Evolutionary conservation across 2,329 filamentous ascomycete species (phyloP).

Genomic region (Pseudogymnoascus sp.): DNA sequence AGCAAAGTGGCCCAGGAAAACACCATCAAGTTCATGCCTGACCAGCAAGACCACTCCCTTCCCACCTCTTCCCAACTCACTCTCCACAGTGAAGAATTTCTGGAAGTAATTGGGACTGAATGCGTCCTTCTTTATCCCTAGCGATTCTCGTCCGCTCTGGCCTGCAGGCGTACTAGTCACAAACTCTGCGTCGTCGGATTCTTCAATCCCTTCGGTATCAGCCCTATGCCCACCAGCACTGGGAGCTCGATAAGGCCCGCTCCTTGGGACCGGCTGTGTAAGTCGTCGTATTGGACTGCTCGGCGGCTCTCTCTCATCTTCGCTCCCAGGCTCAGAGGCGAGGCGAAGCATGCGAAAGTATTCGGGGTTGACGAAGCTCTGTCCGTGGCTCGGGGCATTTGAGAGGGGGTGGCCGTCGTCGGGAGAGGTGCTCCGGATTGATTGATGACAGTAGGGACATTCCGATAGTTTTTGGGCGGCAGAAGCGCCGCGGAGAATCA

Average conservation of each 20-base stretch:
- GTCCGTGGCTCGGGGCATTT: conserved; percentile 36
- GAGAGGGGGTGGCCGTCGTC: conserved; percentile 36
- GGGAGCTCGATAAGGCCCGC: conserved; percentile 15
- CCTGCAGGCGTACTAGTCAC: conserved; percentile 42
- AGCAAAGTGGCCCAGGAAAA: conserved; percentile 76
- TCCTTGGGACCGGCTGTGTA: conserved; percentile 24
- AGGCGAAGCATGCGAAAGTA: conserved; percentile 90
- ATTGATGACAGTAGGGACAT: conserved; percentile 52
- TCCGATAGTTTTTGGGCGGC: conserved; percentile 46
- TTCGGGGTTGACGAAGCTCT: conserved; percentile 76
- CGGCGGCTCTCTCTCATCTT: conserved; percentile 35
- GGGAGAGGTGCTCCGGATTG: conserved; percentile 38
- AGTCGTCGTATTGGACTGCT: conserved; percentile 46
- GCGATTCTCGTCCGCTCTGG: conserved; percentile 34
- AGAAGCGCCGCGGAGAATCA: conserved; percentile 65
- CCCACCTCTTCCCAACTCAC: conserved; percentile 77
- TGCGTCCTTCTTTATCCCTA: conserved; percentile 74
- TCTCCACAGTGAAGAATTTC: conserved; percentile 85
- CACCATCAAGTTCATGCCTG: conserved; percentile 82
- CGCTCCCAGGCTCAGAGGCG: conserved; percentile 38
- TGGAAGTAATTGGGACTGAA: conserved; percentile 92
- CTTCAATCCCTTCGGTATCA: conserved; percentile 17
- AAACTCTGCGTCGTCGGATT: conserved; percentile 34
- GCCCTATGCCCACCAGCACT: conserved; percentile 16
- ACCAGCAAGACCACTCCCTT: conserved; percentile 95